Base-by-base conservation (phyloP, 768 basidiomycete species). In the Sarcodon aspratus region DNA sequence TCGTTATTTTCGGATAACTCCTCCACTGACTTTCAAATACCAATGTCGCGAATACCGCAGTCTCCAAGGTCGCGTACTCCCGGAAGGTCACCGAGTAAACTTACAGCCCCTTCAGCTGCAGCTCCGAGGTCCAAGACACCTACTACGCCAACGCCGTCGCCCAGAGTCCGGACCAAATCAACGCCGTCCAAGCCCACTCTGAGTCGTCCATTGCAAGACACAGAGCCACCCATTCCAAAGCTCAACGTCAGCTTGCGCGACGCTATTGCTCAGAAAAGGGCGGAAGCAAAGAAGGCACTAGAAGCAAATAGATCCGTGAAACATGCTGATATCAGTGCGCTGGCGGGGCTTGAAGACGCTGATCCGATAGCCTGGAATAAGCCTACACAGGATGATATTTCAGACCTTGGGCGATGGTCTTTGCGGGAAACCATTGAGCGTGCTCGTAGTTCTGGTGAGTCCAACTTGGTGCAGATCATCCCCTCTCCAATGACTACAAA, bases 341-440 rank as follows among this genome's bases (percentile, higher is more conserved):
- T 75, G 15, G 66, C 63, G 9, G 63, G 60, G 15, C 55, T 80
- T 36, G 79, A 78, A 54, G 76, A 82, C 52, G 70, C 70, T 11
- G 56, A 70, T 9, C 74, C 75, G 1, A 49, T 49, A 3, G 10
- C 42, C 5, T 50, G 45, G 13, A 52, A 45, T 17, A 47, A 53
- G 0, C 55, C 60, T 36, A 57, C 65, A 27, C 73, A 73, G 9
- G 78, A 74, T 1, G 63, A 71, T 12, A 65, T 63, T 15, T 75
- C 79, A 48, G 67, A 78, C 7, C 65, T 82, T 1, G 84, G 86
- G 31, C 68, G 87, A 38, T 77, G 78, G 64, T 73, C 83, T 11
- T 64, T 85, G 46, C 74, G 77, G 48, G 85, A 90, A 57, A 75
- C 81, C 0, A 89, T 91, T 36, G 85, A 88, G 55, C 80, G 81